phyloP scores from a whole-genome alignment of 225 moss, liverwort and hornwort species.

The Polytrichum formosum region DNA sequence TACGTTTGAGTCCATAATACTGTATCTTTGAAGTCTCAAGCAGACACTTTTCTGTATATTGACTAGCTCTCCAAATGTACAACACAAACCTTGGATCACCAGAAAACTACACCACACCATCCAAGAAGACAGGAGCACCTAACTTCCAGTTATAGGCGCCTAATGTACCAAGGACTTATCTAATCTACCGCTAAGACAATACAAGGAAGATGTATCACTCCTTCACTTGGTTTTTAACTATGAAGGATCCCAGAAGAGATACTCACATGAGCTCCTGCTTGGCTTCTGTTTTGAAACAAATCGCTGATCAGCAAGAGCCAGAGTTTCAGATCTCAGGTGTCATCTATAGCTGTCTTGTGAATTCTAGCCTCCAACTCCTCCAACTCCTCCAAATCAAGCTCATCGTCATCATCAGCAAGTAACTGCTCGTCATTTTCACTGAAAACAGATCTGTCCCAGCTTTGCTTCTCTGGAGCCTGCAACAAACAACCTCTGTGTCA shows the following conservation, averaged over 20 bases:
- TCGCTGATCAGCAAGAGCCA: neutral
- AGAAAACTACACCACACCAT: neutral
- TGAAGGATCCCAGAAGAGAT: neutral
- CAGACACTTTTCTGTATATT: no score
- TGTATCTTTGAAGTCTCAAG: no score
- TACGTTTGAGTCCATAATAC: no score
- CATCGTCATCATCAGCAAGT: slow-evolving; percentile 90
- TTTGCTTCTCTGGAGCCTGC: slow-evolving; percentile 43
- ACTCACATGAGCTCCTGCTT: neutral
- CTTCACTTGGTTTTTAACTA: neutral
- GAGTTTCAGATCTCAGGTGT: slow-evolving; percentile 34
- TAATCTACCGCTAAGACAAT: neutral
- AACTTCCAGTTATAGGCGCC: neutral
- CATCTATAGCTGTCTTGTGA: slow-evolving; percentile 75
- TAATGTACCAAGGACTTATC: neutral
- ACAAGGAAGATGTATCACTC: neutral
- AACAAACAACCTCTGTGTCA: neutral
- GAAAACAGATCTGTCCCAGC: slow-evolving; percentile 34
- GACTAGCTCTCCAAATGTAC: neutral
- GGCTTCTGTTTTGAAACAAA: neutral
- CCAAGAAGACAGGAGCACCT: neutral
- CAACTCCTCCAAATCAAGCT: slow-evolving; percentile 91
- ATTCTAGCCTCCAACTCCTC: slow-evolving; percentile 83
- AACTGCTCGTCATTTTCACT: slow-evolving; percentile 68
- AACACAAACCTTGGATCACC: neutral